phyloP scores from a whole-genome alignment of 2,329 filamentous ascomycete genomes.

The Colletotrichum cereale region DNA sequence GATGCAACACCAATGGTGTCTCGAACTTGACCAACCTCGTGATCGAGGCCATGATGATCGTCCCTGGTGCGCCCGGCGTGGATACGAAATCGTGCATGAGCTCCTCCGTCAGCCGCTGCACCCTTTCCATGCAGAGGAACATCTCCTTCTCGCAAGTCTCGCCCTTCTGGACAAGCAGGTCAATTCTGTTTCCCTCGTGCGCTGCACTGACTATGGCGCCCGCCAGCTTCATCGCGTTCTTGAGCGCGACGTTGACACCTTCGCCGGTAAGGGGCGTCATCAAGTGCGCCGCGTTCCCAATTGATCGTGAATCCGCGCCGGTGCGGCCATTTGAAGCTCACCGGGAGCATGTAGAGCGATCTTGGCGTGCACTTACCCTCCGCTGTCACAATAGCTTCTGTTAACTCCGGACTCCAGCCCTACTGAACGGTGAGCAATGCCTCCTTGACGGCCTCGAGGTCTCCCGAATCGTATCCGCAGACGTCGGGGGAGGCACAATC shows the following conservation, averaged over 20 bases:
- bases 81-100: constrained; percentile 62
- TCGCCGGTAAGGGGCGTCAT: constrained; percentile 71
- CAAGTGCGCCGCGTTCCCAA: constrained; percentile 72
- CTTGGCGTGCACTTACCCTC: constrained; percentile 55
- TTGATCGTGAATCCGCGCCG: constrained; percentile 62
- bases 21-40: constrained; percentile 49
- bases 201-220: constrained; percentile 53
- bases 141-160: constrained; percentile 53
- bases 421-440: constrained; percentile 52
- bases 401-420: constrained; percentile 59
- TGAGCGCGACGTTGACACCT: constrained; percentile 69
- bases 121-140: constrained; percentile 51
- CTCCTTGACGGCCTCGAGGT: constrained; percentile 54
- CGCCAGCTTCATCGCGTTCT: constrained; percentile 65
- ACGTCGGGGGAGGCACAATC: constrained; percentile 53
- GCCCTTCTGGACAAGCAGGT: constrained; percentile 51
- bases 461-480: constrained; percentile 58
- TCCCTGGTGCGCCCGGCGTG: constrained; percentile 58
- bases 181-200: constrained; percentile 42
- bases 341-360: constrained; percentile 66
- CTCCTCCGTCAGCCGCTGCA: constrained; percentile 59
- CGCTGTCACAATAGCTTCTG: constrained; percentile 55
- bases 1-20: constrained; percentile 48
- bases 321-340: constrained; percentile 61
- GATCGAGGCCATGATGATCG: constrained; percentile 54